A percentile compares a stretch with the other conserved stretches of the same genome.
phyloP scores from a whole-genome alignment of 2,329 filamentous ascomycete species.

The Fusarium tanahbumbuense region DNA sequence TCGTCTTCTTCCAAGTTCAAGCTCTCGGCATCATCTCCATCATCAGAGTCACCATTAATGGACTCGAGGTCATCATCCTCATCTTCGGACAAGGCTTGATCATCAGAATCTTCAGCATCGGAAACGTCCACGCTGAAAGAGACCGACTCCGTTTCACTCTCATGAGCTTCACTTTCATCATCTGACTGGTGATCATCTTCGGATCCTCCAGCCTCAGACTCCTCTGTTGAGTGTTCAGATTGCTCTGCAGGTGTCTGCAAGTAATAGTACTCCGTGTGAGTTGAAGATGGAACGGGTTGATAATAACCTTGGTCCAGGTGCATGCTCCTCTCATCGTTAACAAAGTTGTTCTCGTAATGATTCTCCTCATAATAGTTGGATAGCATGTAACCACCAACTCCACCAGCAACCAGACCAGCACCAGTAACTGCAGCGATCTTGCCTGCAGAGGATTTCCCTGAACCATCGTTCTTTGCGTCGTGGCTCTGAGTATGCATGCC shows the following conservation, averaged over 20 bases:
- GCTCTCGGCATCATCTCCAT: neutral
- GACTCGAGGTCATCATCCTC: neutral
- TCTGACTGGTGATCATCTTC: neutral
- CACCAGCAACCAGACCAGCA: neutral
- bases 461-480: neutral
- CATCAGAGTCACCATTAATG: neutral
- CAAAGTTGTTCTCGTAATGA: neutral
- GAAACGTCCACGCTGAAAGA: neutral
- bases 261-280: neutral
- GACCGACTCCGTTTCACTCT: neutral
- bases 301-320: neutral
- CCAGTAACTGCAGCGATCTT: neutral
- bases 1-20: neutral
- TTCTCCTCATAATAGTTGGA: neutral
- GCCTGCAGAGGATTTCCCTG: neutral
- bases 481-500: neutral
- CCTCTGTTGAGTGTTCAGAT: neutral
- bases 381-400: slow-evolving; percentile 3
- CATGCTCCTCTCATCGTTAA: neutral
- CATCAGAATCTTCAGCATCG: neutral
- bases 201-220: neutral
- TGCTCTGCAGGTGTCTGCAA: neutral
- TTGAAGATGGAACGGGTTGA: neutral
- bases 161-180: neutral
- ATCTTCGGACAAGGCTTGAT: neutral